phyloP scores from a whole-genome alignment of 1,284 basidiomycete species.

The Rhodotorula sp. region DNA sequence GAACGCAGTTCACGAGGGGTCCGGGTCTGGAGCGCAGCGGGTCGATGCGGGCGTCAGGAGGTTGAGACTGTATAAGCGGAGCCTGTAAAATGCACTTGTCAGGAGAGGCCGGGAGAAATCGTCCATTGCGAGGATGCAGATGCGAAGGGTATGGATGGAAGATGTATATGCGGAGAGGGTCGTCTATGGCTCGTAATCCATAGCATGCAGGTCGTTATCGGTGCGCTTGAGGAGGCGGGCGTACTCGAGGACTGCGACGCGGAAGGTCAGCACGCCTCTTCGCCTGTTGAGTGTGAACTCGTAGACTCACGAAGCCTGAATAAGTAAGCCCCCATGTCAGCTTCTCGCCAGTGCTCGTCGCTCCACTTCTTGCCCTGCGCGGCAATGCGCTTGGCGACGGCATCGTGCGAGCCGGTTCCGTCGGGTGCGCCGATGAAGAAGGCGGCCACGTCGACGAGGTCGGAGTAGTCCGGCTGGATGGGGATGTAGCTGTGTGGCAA shows the following conservation, averaged over 20 bases:
- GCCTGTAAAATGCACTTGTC: no score
- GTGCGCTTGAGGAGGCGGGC: slow-evolving; percentile 29
- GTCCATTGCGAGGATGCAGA: no score
- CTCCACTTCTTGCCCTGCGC: slow-evolving; percentile 40
- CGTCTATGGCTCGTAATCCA: slow-evolving; percentile 17
- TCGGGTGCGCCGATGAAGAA: slow-evolving; percentile 58
- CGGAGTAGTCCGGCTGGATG: slow-evolving; percentile 51
- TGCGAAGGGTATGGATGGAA: no score
- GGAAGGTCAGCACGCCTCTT: not conserved
- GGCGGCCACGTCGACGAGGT: slow-evolving; percentile 55
- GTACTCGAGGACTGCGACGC: slow-evolving; percentile 30
- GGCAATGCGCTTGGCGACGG: slow-evolving; percentile 38
- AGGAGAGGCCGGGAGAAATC: no score
- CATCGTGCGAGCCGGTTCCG: slow-evolving; percentile 34
- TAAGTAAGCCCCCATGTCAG: slow-evolving; percentile 36
- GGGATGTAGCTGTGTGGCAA: slow-evolving; percentile 44
- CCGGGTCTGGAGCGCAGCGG: slow-evolving; percentile 6
- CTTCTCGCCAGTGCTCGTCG: slow-evolving; percentile 32
- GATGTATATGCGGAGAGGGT: no score
- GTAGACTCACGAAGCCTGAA: slow-evolving; percentile 30
- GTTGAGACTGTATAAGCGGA: no score
- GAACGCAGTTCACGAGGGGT: not conserved
- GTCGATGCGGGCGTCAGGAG: not conserved
- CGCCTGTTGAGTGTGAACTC: no score
- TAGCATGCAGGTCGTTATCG: slow-evolving; percentile 24